phyloP scores from a whole-genome alignment of 2,329 filamentous ascomycete species.

The Penicillium sp. region DNA sequence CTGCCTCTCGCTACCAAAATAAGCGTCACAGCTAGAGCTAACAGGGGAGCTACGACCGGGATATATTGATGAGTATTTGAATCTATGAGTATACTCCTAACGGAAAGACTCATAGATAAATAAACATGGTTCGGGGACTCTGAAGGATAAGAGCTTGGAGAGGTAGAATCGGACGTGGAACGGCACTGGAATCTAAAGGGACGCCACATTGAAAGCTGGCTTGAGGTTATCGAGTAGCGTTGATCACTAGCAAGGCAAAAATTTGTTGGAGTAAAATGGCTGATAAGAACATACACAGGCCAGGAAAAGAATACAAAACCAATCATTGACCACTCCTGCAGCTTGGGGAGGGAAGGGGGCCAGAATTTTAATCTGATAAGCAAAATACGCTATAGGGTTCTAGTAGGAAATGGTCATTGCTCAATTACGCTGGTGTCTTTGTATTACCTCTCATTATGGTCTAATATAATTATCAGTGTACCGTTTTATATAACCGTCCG shows the following conservation, averaged over 20 bases:
- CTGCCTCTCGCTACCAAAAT: not conserved
- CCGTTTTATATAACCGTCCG: not conserved
- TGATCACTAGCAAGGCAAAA: not conserved
- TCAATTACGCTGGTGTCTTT: not conserved
- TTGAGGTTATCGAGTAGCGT: not conserved
- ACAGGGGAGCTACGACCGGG: not conserved
- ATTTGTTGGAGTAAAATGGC: not conserved
- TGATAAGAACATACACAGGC: no score
- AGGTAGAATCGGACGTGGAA: not conserved
- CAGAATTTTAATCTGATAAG: not conserved
- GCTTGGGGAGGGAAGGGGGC: not conserved
- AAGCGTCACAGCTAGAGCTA: not conserved
- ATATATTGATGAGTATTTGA: not conserved
- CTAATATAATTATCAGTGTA: not conserved
- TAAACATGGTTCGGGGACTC: no score
- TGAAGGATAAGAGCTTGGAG: not conserved
- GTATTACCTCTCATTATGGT: not conserved
- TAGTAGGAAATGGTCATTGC: not conserved
- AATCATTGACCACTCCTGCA: not conserved
- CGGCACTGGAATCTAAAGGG: not conserved
- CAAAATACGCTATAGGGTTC: not conserved
- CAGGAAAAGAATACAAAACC: not conserved
- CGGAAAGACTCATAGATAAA: not conserved
- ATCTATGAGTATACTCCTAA: not conserved
- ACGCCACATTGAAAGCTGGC: not conserved